Evolutionary conservation across 768 basidiomycete genomes (phyloP).

Genomic region (Pleurotus platypus): DNA sequence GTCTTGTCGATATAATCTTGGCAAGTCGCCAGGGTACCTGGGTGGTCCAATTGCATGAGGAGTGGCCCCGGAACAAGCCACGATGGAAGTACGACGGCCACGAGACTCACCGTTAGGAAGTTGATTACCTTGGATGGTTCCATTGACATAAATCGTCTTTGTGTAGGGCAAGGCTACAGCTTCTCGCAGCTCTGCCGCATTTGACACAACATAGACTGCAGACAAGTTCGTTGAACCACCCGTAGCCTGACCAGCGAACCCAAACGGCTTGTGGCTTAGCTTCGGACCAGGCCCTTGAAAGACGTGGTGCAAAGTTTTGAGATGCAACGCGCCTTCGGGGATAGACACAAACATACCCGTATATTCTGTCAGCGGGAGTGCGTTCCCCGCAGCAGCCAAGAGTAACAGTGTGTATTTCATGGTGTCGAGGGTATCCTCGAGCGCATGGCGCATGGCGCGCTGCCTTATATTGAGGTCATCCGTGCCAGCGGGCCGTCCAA

Average conservation of each 20-base stretch:
- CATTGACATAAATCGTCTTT: conserved; percentile 16
- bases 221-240: conserved; percentile 11
- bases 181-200: conserved; percentile 12
- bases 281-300: not conserved
- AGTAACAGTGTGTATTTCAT: not conserved
- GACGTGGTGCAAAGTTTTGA: not conserved
- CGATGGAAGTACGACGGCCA: not conserved
- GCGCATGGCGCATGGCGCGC: not conserved
- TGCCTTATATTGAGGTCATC: not conserved
- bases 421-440: not conserved
- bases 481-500: not conserved
- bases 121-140: conserved; percentile 16
- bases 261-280: conserved; percentile 9
- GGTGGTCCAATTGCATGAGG: not conserved
- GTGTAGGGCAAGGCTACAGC: conserved; percentile 11
- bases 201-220: conserved; percentile 13
- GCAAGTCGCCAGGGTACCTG: conserved; percentile 7
- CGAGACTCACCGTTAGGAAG: conserved; percentile 8
- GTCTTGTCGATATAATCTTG: conserved; percentile 12
- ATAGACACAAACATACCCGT: not conserved
- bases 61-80: conserved; percentile 36
- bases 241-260: conserved; percentile 10
- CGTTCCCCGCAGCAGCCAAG: not conserved
- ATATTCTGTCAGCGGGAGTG: not conserved
- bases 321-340: not conserved